Evolutionary conservation across 176 grass and related monocot species (phyloP).

Genomic region (Lolium rigidum): DNA sequence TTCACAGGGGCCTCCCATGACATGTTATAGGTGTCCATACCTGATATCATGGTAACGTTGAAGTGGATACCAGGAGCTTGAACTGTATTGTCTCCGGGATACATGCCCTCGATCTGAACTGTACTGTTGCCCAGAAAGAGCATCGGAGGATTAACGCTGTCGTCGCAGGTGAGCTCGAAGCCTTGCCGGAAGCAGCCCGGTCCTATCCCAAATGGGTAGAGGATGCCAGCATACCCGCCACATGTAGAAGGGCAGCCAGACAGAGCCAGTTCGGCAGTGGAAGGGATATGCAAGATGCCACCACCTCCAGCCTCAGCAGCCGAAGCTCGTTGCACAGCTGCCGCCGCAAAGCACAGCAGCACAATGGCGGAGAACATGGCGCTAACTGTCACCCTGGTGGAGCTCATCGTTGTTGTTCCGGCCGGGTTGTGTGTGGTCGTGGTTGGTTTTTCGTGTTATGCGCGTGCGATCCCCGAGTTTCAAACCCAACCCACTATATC

Average conservation of each 20-base stretch:
- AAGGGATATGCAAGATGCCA: slow-evolving; percentile 16
- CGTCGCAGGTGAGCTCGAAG: slow-evolving; percentile 19
- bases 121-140: neutral
- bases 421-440: neutral
- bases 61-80: neutral
- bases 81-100: accelerated
- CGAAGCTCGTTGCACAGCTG: neutral
- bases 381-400: neutral
- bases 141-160: neutral
- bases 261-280: neutral
- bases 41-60: neutral
- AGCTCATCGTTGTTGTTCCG: neutral
- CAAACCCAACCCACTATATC: too few species aligned
- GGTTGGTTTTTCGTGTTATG: neutral
- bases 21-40: slow-evolving; percentile 5
- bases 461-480: too few species aligned
- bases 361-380: neutral
- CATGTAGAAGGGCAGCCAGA: slow-evolving; percentile 28
- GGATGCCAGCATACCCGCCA: neutral
- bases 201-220: slow-evolving; percentile 45
- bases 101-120: accelerated
- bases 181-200: slow-evolving; percentile 40
- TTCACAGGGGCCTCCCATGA: neutral
- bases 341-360: neutral
- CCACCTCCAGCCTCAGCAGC: neutral